These are phyloP conservation scores for Huntiella moniliformis DNA, from an alignment of 2,329 filamentous ascomycete genomes.

Conservation along the genomic window DNA sequence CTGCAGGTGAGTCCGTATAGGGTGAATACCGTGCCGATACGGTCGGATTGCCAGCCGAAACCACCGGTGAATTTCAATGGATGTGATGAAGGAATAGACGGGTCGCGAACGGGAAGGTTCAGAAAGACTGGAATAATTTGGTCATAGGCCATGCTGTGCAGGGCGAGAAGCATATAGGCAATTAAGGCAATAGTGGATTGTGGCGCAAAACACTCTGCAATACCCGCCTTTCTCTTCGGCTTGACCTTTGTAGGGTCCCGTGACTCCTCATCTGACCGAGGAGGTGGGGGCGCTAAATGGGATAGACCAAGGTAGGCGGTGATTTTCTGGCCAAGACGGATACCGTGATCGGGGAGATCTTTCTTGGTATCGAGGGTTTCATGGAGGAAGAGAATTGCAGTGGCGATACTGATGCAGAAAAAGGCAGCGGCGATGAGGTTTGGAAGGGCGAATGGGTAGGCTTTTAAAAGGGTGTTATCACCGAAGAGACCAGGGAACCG, in stretches of 20 bases:
- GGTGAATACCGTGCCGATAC: slow-evolving; percentile 74
- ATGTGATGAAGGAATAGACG: slow-evolving; percentile 34
- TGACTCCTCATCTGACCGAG: slow-evolving; percentile 29
- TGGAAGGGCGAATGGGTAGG: slow-evolving; percentile 66
- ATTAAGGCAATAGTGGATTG: slow-evolving; percentile 61
- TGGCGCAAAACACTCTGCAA: slow-evolving; percentile 49
- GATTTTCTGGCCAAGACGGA: slow-evolving; percentile 52
- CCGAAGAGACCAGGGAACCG: slow-evolving; percentile 57
- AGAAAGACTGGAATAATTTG: slow-evolving; percentile 79
- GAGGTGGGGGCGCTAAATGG: too few species aligned
- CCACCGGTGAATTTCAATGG: slow-evolving; percentile 73
- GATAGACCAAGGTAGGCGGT: slow-evolving; percentile 26
- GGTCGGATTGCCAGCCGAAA: slow-evolving; percentile 52
- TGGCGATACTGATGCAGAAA: slow-evolving; percentile 58
- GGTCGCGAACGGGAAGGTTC: slow-evolving; percentile 44
- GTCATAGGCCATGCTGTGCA: slow-evolving; percentile 72
- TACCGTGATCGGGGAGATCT: slow-evolving; percentile 52
- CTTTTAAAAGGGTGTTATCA: slow-evolving; percentile 45
- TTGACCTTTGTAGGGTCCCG: slow-evolving; percentile 24
- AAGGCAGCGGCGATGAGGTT: slow-evolving; percentile 61
- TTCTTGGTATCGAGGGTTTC: slow-evolving; percentile 66
- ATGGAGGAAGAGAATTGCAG: slow-evolving; percentile 60
- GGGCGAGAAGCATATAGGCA: slow-evolving; percentile 61
- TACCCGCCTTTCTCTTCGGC: slow-evolving; percentile 18
- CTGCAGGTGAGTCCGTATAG: slow-evolving; percentile 64